These are phyloP conservation scores for Vaccinium myrtillus DNA, from an alignment of 148 eudicot species.

Conservation along the genomic window DNA sequence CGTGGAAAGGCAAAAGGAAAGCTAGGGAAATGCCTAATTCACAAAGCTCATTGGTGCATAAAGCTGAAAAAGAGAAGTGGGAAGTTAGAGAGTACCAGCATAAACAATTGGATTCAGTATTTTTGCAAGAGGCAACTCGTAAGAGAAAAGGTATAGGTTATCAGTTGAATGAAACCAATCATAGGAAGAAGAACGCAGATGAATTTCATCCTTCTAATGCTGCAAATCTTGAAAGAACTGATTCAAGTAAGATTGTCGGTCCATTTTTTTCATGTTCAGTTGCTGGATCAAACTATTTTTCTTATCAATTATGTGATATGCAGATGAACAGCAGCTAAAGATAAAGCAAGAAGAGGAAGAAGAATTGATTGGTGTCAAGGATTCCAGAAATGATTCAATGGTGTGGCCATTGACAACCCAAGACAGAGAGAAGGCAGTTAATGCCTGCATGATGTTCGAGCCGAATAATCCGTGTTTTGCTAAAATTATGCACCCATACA, in stretches of 20 bases:
- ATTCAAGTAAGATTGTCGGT: background rate
- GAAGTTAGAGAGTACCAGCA: background rate
- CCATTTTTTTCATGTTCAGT: background rate
- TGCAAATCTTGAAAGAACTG: background rate
- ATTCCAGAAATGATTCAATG: background rate
- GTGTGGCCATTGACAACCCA: background rate
- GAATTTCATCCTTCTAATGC: background rate
- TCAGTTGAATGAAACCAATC: background rate
- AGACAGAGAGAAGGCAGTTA: constrained; percentile 19
- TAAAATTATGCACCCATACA: background rate
- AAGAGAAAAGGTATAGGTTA: background rate
- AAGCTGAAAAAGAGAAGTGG: background rate
- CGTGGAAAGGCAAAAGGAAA: background rate
- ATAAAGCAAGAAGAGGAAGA: background rate
- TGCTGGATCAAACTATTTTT: background rate
- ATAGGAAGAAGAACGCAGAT: background rate
- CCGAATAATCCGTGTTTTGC: background rate
- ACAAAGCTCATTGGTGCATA: too few relatives aligned
- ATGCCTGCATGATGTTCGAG: constrained; percentile 1
- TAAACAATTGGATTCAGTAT: background rate
- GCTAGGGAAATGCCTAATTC: constrained; percentile 7
- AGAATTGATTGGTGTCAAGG: background rate
- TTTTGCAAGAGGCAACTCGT: background rate
- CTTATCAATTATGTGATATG: background rate
- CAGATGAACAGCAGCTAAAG: background rate